Evolutionary conservation across 495 filamentous ascomycete species (phyloP), one percentile per base, ranked within the genome.

Genomic region (Staphylotrichum tortipilum): DNA sequence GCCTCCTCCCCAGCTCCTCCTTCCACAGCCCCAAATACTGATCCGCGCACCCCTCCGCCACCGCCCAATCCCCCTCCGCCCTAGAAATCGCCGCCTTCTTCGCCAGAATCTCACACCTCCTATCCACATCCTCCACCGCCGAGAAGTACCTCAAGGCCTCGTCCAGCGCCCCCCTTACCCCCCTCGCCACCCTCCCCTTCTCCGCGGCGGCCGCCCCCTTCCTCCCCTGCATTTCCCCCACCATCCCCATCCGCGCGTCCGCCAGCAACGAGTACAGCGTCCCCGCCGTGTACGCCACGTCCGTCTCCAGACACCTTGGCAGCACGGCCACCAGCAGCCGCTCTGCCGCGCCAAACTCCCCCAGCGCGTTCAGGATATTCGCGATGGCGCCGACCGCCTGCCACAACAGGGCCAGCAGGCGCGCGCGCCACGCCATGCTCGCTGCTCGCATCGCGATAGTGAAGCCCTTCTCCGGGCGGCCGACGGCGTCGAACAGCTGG

Each of bases 21-120:
- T 49, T 77, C 49, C 72, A 75, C 48, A 88, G 57, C 50, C 77
- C 77, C 45, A 87, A 46, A 63, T 88, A 89, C 55, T 77, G 78
- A 10, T 82, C 77, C 4, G 85, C 85, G 65, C 78, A 88, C 48
- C 89, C 82, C 68, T 89, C 86, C 1, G 86, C 80, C 55, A 85
- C 62, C 15, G 75, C 77, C 44, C 76, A 66, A 53, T 95, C 84
- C 4, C 86, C 88, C 19, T 83, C 72, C 8, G 85, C 69, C 62
- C 82, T 81, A 77, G 87, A 85, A 34, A 94, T 73, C 8, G 84
- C 84, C 14, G 87, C 85, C 64, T 89, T 90, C 69, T 91, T 91
- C 2, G 85, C 85, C 71, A 94, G 79, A 79, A 87, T 83, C 68
- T 89, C 85, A 60, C 84, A 84, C 64, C 87, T 84, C 30, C 81